These are phyloP conservation scores for Stemphylium beticola DNA, from an alignment of 2,329 filamentous ascomycete species.

Conservation along the genomic window DNA sequence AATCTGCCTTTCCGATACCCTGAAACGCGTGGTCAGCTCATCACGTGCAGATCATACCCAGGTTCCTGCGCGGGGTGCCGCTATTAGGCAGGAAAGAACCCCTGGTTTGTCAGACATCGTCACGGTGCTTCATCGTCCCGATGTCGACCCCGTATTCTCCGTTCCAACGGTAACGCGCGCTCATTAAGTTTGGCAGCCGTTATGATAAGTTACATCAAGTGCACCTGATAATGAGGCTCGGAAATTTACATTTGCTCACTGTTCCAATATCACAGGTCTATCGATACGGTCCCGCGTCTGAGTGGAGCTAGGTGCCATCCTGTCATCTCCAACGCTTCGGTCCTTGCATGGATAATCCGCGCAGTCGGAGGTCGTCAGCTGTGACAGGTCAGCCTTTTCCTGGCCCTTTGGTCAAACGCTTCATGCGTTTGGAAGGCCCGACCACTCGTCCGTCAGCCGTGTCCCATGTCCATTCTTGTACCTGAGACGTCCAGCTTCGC, in stretches of 20 bases:
- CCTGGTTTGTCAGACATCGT: constrained; percentile 22
- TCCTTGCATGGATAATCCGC: constrained; percentile 30
- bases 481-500: constrained; percentile 42
- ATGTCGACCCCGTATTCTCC: background rate
- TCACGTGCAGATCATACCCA: constrained; percentile 28
- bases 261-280: constrained; percentile 7
- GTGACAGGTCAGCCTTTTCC: constrained; percentile 37
- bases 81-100: constrained; percentile 23
- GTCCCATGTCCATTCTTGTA: constrained; percentile 38
- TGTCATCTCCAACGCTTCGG: constrained; percentile 32
- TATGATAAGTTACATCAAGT: background rate
- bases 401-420: constrained; percentile 43
- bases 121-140: constrained; percentile 24
- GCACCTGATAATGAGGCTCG: background rate
- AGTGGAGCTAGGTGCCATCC: constrained; percentile 25
- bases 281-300: constrained; percentile 13
- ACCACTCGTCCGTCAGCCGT: constrained; percentile 32
- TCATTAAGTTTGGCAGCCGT: background rate
- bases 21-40: constrained; percentile 24
- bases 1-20: constrained; percentile 10
- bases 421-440: constrained; percentile 45
- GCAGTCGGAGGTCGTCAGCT: constrained; percentile 20
- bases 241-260: background rate
- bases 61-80: constrained; percentile 14
- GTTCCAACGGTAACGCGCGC: background rate